phyloP scores from a whole-genome alignment of 306 rosid genomes.

The Boehmeria nivea region DNA sequence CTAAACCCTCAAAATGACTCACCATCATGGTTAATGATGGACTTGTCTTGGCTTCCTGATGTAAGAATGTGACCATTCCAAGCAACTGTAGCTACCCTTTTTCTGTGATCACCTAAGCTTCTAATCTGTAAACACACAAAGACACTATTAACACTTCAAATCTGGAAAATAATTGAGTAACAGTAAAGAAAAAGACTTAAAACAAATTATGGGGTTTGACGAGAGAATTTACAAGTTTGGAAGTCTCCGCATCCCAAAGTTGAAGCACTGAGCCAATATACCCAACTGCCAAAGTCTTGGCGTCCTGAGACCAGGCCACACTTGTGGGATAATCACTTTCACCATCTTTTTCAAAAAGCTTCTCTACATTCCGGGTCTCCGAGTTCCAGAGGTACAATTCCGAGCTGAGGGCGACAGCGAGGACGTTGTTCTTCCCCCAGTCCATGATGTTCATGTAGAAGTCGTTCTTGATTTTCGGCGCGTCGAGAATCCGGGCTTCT shows the following conservation, averaged over 20 bases:
- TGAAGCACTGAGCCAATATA: slow-evolving; percentile 49
- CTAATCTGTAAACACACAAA: slow-evolving; percentile 38
- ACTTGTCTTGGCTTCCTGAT: slow-evolving; percentile 71
- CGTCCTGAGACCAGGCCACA: slow-evolving; percentile 59
- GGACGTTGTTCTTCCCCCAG: slow-evolving; percentile 63
- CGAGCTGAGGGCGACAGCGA: slow-evolving; percentile 55
- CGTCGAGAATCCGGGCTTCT: slow-evolving; percentile 59
- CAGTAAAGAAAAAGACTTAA: neutral
- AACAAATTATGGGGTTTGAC: neutral
- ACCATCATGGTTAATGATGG: slow-evolving; percentile 70
- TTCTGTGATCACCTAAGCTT: slow-evolving; percentile 41
- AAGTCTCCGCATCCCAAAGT: slow-evolving; percentile 68
- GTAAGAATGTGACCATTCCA: slow-evolving; percentile 67
- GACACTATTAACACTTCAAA: too few relatives aligned
- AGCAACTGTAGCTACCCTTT: slow-evolving; percentile 46
- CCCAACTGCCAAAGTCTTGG: slow-evolving; percentile 43
- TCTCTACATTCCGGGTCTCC: slow-evolving; percentile 24
- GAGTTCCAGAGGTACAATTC: slow-evolving; percentile 68
- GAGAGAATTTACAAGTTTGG: slow-evolving; percentile 35
- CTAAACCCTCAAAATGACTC: neutral
- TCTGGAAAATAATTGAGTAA: slow-evolving; percentile 9
- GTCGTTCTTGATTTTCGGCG: slow-evolving; percentile 60
- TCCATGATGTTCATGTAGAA: slow-evolving; percentile 59
- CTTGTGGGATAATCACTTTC: slow-evolving; percentile 44
- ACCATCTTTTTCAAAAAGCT: slow-evolving; percentile 28